These are phyloP conservation scores for Diaporthe nobilis DNA, from an alignment of 2,329 filamentous ascomycete genomes.

Conservation along the genomic window DNA sequence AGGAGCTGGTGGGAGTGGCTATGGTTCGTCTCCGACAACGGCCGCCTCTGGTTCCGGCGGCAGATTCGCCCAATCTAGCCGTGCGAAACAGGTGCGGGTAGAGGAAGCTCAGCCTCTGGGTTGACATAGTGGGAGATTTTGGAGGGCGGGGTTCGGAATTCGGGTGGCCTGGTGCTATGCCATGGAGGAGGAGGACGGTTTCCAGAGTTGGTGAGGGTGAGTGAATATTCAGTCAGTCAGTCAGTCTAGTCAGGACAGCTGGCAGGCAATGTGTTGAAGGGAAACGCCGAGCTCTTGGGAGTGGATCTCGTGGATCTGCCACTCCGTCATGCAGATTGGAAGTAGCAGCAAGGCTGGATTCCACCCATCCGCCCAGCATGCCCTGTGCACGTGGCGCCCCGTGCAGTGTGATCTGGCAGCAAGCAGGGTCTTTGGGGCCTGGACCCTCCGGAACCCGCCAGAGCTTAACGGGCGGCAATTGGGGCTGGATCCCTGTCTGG, in stretches of 20 bases:
- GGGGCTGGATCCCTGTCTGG: constrained; percentile 26
- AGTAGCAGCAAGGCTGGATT: constrained; percentile 1
- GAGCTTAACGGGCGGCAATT: constrained; percentile 27
- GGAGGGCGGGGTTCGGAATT: not conserved
- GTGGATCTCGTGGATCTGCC: constrained; percentile 35
- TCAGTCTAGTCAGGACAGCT: constrained; percentile 31
- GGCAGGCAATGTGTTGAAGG: constrained; percentile 27
- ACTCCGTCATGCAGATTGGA: constrained; percentile 35
- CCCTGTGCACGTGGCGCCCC: constrained; percentile 30
- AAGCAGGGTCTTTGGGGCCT: constrained; percentile 14
- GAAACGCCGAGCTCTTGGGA: constrained; percentile 22
- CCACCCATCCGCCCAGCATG: constrained; percentile 2
- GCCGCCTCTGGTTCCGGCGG: constrained; percentile 55
- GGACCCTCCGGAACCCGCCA: constrained; percentile 6
- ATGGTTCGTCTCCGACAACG: constrained; percentile 46
- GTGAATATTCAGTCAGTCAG: not conserved
- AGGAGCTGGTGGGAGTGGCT: constrained; percentile 44
- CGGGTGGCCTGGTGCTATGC: constrained; percentile 36
- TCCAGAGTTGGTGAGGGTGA: not conserved
- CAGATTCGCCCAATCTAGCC: constrained; percentile 61
- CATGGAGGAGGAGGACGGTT: constrained; percentile 28
- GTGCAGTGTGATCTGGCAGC: constrained; percentile 19
- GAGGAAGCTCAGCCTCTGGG: constrained; percentile 74
- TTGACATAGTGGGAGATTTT: constrained; percentile 66
- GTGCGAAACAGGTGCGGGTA: constrained; percentile 77